Evolutionary conservation across 768 basidiomycete species (phyloP), one percentile per base, ranked within the genome.

Genomic region (Macrolepiota fuliginosa): DNA sequence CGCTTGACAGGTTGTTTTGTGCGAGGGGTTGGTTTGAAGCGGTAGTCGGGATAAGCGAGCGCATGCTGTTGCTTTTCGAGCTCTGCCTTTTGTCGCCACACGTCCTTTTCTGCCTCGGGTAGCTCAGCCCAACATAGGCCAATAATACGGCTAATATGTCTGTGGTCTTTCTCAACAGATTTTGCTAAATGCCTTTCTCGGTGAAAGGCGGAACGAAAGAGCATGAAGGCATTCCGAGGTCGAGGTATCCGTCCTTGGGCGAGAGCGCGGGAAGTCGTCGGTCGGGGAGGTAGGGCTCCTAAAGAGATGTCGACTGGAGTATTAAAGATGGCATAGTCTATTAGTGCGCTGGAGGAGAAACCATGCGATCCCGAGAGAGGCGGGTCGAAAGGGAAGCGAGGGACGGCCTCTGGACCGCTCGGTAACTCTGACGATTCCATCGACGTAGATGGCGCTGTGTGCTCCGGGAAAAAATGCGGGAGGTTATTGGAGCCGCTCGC

Each of bases 161-260:
- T 75, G 66, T 86, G 81, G 67, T 87, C 83, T 63, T 75, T 77
- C 67, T 87, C 85, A 64, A 85, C 74, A 19, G 68, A 71, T n/a
- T 75, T 73, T 54, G 65, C 70, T 62, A 84, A 77, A 62, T 80
- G 83, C 45, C 81, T 78, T 6, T 78, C 77, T 3, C 81, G 79
- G 42, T 83, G 82, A 54, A 88, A 85, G 58, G 81, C 83, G 25
- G 83, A 87, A 22, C 86, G 80, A 70, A 82, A 88, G 69, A 87
- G 80, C 78, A 88, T 92, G 79, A 94, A 96, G 10, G 92, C 88
- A 68, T 95, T 96, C 58, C 89, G 81, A 1, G 93, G 93, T 13
- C 92, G 86, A 35, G 86, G 86, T 39, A 93, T 83, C 69, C 86
- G 86, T 37, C 78, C 10, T 74, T 73, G 62, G 76, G 74, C 24